phyloP scores from a whole-genome alignment of 2,329 filamentous ascomycete species.

The Pseudopithomyces maydicus region DNA sequence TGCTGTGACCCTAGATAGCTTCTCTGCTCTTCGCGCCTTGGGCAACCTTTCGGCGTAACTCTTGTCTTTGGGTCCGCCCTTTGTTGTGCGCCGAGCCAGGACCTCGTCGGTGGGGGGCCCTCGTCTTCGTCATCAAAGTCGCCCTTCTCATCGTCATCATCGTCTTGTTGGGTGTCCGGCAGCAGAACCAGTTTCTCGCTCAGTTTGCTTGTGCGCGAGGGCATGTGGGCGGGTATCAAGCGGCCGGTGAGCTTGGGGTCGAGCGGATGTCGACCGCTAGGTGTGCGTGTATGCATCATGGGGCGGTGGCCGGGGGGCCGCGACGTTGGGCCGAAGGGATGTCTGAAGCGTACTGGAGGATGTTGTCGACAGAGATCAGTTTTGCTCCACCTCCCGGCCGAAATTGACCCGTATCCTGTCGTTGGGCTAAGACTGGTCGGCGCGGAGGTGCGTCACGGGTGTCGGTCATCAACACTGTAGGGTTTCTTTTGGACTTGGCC shows the following conservation, averaged over 20 bases:
- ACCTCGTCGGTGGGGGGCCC: slow-evolving; percentile 73
- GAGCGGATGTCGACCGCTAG: slow-evolving; percentile 57
- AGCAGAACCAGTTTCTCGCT: slow-evolving; percentile 96
- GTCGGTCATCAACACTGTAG: slow-evolving; percentile 59
- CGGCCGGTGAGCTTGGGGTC: slow-evolving; percentile 62
- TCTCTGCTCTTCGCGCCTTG: slow-evolving; percentile 84
- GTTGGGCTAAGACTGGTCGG: slow-evolving; percentile 28
- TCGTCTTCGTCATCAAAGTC: slow-evolving; percentile 62
- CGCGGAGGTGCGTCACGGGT: slow-evolving; percentile 52
- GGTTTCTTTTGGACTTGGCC: slow-evolving; percentile 44
- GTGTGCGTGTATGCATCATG: slow-evolving; percentile 52
- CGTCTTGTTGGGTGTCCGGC: slow-evolving; percentile 72
- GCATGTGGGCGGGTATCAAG: slow-evolving; percentile 66
- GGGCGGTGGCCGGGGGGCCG: slow-evolving; percentile 65
- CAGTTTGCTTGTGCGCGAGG: slow-evolving; percentile 87
- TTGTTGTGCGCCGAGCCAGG: slow-evolving; percentile 65
- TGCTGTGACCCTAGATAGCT: slow-evolving; percentile 86
- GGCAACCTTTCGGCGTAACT: slow-evolving; percentile 93
- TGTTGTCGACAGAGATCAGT: slow-evolving; percentile 88
- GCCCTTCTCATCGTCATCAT: slow-evolving; percentile 58
- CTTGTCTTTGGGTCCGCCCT: slow-evolving; percentile 71
- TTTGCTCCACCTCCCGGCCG: slow-evolving; percentile 66
- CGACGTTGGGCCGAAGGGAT: slow-evolving; percentile 94
- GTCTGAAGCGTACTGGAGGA: slow-evolving; percentile 90
- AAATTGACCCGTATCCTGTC: slow-evolving; percentile 38